Conservation (phyloP, 352 stramenopile species). For the Albugo candida region DNA sequence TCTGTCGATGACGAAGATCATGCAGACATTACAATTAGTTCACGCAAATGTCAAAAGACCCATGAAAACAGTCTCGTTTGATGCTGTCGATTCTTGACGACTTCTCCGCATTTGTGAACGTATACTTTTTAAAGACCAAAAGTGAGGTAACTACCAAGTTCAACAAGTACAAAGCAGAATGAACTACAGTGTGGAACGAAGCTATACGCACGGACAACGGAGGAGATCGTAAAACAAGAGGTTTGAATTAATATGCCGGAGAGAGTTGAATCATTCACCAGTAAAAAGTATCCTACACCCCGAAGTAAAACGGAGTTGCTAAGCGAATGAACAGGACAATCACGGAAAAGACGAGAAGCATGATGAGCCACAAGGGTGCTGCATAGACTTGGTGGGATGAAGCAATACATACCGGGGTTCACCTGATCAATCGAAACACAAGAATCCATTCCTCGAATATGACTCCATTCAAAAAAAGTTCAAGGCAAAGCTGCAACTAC, state of each 20-base stretch:
- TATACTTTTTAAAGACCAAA: slow-evolving; percentile 11
- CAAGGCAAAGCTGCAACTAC: not conserved
- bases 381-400: slow-evolving; percentile 8
- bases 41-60: slow-evolving; percentile 10
- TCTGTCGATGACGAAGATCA: too few relatives aligned
- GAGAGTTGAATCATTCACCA: slow-evolving; percentile 12
- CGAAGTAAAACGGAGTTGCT: slow-evolving; percentile 12
- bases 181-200: slow-evolving; percentile 9
- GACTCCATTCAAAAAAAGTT: slow-evolving; percentile 11
- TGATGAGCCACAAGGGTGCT: slow-evolving; percentile 2
- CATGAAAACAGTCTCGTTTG: slow-evolving; percentile 7
- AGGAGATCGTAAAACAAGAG: slow-evolving; percentile 9
- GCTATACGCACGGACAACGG: slow-evolving; percentile 15
- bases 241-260: slow-evolving; percentile 2
- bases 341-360: slow-evolving; percentile 4
- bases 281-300: slow-evolving; percentile 9
- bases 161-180: slow-evolving; percentile 3
- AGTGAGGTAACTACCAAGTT: slow-evolving; percentile 6
- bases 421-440: slow-evolving; percentile 10
- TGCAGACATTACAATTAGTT: slow-evolving; percentile 1
- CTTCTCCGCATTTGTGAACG: slow-evolving; percentile 7
- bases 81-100: slow-evolving; percentile 8
- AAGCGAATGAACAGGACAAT: slow-evolving; percentile 11
- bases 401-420: slow-evolving; percentile 10
- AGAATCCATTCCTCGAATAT: not conserved